A percentile compares a stretch with the other conserved stretches of the same genome.
Evolutionary conservation across 2,329 filamentous ascomycete genomes (phyloP).

Genomic region (Aspergillus transmontanensis): DNA sequence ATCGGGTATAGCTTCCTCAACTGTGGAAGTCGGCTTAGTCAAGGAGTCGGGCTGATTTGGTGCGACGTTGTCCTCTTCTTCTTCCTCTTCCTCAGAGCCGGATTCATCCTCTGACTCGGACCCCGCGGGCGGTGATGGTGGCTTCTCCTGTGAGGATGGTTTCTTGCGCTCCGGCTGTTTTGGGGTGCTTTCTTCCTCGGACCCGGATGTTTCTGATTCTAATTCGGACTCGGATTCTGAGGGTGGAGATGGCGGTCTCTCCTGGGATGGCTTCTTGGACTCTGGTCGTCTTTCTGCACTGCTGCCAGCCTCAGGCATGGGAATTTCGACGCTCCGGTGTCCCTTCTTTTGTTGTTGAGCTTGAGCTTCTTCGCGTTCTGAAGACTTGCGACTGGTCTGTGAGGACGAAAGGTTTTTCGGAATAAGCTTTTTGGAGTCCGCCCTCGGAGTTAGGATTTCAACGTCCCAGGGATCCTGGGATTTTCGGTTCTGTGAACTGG

Average conservation of each 20-base stretch:
- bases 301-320: not conserved
- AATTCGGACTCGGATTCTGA: constrained; percentile 16
- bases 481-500: not conserved
- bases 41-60: not conserved
- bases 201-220: constrained; percentile 2
- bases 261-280: not conserved
- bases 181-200: not conserved
- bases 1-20: not conserved
- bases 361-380: not conserved
- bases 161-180: constrained; percentile 4
- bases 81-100: not conserved
- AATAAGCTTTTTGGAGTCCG: not conserved
- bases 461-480: constrained; percentile 2
- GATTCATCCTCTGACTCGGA: constrained; percentile 8
- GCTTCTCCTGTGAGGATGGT: not conserved
- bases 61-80: not conserved
- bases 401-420: not conserved
- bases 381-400: not conserved
- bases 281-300: not conserved
- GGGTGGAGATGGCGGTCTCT: constrained; percentile 10
- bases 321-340: constrained; percentile 1
- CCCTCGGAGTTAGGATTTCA: constrained; percentile 3
- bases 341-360: not conserved
- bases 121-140: constrained; percentile 13
- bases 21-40: not conserved